phyloP scores from a whole-genome alignment of 2,329 filamentous ascomycete genomes.

The Stagonosporopsis chrysanthemi region DNA sequence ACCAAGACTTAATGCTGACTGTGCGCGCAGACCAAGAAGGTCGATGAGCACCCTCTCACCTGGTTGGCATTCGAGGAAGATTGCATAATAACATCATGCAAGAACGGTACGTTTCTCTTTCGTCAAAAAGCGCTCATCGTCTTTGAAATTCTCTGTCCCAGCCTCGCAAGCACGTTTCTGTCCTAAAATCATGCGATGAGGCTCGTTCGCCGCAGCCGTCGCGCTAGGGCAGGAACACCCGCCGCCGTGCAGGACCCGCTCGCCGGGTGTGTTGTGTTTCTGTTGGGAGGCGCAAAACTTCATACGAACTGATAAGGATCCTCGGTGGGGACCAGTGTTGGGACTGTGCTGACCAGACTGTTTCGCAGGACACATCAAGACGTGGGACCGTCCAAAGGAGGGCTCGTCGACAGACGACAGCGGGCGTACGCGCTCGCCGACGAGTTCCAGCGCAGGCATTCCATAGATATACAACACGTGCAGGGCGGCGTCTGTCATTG shows the following conservation, averaged over 20 bases:
- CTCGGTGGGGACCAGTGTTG: slow-evolving; percentile 25
- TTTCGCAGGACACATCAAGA: slow-evolving; percentile 72
- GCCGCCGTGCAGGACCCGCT: slow-evolving; percentile 19
- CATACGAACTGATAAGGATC: slow-evolving; percentile 17
- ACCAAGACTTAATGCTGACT: slow-evolving; percentile 8
- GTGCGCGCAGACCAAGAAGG: slow-evolving; percentile 71
- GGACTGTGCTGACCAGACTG: slow-evolving; percentile 22
- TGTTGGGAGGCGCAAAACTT: slow-evolving; percentile 22
- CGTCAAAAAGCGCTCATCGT: slow-evolving; percentile 7
- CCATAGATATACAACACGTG: slow-evolving; percentile 11
- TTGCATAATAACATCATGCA: slow-evolving; percentile 90
- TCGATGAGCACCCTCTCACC: slow-evolving; percentile 85
- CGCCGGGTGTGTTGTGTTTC: slow-evolving; percentile 18
- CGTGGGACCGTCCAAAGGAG: slow-evolving; percentile 72
- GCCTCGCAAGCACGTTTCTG: slow-evolving; percentile 14
- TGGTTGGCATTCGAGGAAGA: slow-evolving; percentile 96
- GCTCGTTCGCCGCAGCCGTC: slow-evolving; percentile 11
- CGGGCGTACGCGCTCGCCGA: slow-evolving; percentile 25
- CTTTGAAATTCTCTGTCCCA: slow-evolving; percentile 17
- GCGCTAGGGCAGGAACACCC: slow-evolving; percentile 22
- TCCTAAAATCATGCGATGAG: slow-evolving; percentile 14
- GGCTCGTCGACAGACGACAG: slow-evolving; percentile 48
- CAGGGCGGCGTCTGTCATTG: slow-evolving; percentile 3
- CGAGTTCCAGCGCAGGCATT: slow-evolving; percentile 8
- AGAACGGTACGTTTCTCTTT: slow-evolving; percentile 71